Evolutionary conservation across 805 yeast species (phyloP).

Genomic region (Torulaspora delbrueckii): DNA sequence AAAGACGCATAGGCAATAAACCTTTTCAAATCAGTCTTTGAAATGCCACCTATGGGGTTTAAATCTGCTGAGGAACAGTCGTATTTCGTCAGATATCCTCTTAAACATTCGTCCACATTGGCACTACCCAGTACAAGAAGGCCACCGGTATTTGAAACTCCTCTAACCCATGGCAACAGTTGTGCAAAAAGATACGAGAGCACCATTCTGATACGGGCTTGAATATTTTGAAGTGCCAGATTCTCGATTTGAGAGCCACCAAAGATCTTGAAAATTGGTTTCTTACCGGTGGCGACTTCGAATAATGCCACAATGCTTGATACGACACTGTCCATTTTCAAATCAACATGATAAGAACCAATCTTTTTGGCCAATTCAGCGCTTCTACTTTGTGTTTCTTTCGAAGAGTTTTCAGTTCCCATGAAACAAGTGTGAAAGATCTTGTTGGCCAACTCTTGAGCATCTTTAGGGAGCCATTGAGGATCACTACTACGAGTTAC

Average conservation of each 20-base stretch:
- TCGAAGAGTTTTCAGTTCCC: slow-evolving; percentile 93
- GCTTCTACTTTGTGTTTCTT: slow-evolving; percentile 80
- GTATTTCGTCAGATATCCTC: slow-evolving; percentile 94
- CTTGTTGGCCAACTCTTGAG: slow-evolving; percentile 68
- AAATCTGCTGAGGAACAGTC: slow-evolving; percentile 97
- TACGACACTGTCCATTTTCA: slow-evolving; percentile 87
- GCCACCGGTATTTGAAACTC: slow-evolving; percentile 56
- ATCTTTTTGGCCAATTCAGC: slow-evolving; percentile 65
- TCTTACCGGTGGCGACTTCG: slow-evolving; percentile 84
- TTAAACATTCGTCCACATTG: slow-evolving; percentile 91
- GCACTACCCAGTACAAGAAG: slow-evolving; percentile 91
- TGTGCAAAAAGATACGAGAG: slow-evolving; percentile 90
- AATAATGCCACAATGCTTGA: slow-evolving; percentile 68
- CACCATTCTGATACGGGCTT: slow-evolving; percentile 95
- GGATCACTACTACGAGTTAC: slow-evolving; percentile 51
- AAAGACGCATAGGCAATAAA: slow-evolving; percentile 77
- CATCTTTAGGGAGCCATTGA: slow-evolving; percentile 64
- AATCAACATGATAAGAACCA: slow-evolving; percentile 85
- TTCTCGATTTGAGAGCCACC: slow-evolving; percentile 93
- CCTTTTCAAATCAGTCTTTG: slow-evolving; percentile 84
- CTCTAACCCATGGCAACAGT: slow-evolving; percentile 90
- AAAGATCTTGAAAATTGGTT: slow-evolving; percentile 82
- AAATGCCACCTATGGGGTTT: slow-evolving; percentile 98
- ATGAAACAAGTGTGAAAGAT: slow-evolving; percentile 88
- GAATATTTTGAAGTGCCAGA: slow-evolving; percentile 92